phyloP scores from a whole-genome alignment of 2,329 filamentous ascomycete genomes.

The Hypomyces perniciosus region DNA sequence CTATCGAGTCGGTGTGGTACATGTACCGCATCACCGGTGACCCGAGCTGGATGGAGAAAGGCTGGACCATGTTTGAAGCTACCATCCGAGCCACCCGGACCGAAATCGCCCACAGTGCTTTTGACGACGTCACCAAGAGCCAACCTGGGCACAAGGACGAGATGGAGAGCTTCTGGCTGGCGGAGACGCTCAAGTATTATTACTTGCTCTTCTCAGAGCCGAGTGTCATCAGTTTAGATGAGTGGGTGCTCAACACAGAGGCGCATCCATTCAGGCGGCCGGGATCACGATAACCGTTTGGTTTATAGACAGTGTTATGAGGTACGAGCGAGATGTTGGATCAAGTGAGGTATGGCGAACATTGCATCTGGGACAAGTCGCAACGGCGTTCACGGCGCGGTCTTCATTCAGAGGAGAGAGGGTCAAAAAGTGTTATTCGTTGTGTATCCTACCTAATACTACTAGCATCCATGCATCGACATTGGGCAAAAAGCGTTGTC shows the following conservation, averaged over 20 bases:
- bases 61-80: slow-evolving; percentile 78
- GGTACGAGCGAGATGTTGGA: too few relatives aligned
- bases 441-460: too few relatives aligned
- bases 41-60: slow-evolving; percentile 66
- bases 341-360: too few relatives aligned
- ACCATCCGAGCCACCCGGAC: slow-evolving; percentile 63
- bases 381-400: background rate
- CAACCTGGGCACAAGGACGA: slow-evolving; percentile 45
- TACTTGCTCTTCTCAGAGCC: slow-evolving; percentile 72
- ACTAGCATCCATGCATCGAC: too few relatives aligned
- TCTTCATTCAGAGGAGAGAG: background rate
- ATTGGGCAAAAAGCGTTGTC: too few relatives aligned
- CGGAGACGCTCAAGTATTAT: slow-evolving; percentile 90
- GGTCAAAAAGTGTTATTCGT: too few relatives aligned
- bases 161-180: slow-evolving; percentile 89
- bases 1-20: slow-evolving; percentile 83
- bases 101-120: slow-evolving; percentile 62
- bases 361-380: too few relatives aligned
- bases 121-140: slow-evolving; percentile 52
- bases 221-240: slow-evolving; percentile 59
- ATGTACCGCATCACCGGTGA: slow-evolving; percentile 88
- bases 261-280: slow-evolving; percentile 52
- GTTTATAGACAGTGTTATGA: slow-evolving; percentile 1
- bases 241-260: slow-evolving; percentile 62
- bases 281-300: background rate